A percentile compares a stretch with the other conserved stretches of the same genome.
These are phyloP conservation scores for Citrus sp. DNA, from an alignment of 345 rosid genomes.

Conservation along the genomic window DNA sequence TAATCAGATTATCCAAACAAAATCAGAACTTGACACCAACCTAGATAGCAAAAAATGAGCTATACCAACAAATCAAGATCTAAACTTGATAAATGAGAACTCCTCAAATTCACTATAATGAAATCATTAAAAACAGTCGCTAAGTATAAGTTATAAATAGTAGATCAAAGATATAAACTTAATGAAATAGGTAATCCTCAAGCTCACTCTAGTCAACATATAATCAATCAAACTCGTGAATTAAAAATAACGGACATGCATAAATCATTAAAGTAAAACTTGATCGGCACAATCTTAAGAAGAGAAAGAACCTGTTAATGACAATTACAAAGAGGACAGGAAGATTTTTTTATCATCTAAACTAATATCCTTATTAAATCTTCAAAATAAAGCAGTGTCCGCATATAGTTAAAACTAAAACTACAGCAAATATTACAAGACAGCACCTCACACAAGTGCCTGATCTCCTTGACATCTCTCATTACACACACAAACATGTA, in stretches of 20 bases:
- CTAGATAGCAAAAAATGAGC: background rate
- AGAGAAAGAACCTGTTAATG: slow-evolving; percentile 54
- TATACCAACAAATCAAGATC: too few species aligned
- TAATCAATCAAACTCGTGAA: slow-evolving; percentile 6
- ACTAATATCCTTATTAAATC: too few species aligned
- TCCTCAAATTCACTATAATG: too few species aligned
- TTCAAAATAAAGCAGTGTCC: slow-evolving; percentile 27
- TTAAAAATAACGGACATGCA: background rate
- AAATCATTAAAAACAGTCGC: too few species aligned
- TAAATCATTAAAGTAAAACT: slow-evolving; percentile 11
- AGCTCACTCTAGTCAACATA: background rate
- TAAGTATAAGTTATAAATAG: background rate
- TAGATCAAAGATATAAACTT: background rate
- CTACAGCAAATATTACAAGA: too few species aligned
- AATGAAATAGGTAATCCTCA: slow-evolving; percentile 19
- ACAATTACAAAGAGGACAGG: slow-evolving; percentile 54
- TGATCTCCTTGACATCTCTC: too few species aligned
- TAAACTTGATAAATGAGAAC: too few species aligned
- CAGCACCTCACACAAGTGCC: too few species aligned
- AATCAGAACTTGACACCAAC: too few species aligned
- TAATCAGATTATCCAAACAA: background rate
- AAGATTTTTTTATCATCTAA: background rate
- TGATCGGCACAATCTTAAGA: slow-evolving; percentile 16
- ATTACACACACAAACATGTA: too few species aligned
- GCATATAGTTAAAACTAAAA: too few species aligned